Evolutionary conservation across 192 early-diverging fungal genomes (phyloP).

Genomic region (Chytriomyces hyalinus): DNA sequence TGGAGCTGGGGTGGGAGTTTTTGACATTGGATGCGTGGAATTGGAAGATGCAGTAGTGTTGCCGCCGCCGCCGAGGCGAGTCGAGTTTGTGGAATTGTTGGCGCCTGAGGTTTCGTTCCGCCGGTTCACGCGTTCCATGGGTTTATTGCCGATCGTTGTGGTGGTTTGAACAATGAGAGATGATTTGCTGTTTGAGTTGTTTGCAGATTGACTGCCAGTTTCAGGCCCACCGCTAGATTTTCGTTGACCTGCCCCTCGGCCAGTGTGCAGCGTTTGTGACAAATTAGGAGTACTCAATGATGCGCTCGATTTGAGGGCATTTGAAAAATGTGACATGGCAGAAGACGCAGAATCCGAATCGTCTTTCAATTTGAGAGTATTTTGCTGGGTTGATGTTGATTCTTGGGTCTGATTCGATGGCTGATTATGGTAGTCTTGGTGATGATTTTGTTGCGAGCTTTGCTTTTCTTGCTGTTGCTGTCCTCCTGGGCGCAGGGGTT

Average conservation of each 20-base stretch:
- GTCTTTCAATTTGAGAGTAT: too few relatives aligned
- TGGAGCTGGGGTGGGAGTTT: neutral
- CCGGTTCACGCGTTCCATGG: constrained; percentile 17
- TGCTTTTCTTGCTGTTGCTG: neutral
- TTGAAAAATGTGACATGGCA: too few relatives aligned
- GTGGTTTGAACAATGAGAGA: neutral
- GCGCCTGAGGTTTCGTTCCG: neutral
- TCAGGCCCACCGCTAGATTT: neutral
- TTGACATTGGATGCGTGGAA: neutral
- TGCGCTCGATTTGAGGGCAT: too few relatives aligned
- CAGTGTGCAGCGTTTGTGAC: neutral
- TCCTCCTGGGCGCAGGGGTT: neutral
- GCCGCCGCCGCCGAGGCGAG: neutral
- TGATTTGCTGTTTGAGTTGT: constrained; percentile 7
- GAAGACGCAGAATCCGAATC: too few relatives aligned
- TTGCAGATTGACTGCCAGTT: neutral
- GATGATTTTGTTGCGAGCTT: neutral
- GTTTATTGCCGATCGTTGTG: neutral
- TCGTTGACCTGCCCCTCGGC: neutral
- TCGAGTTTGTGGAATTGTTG: neutral
- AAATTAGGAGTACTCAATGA: constrained; percentile 7
- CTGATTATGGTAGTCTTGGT: neutral
- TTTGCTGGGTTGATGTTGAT: neutral
- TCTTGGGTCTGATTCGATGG: neutral
- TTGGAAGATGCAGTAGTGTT: neutral